A percentile compares a stretch with the other conserved stretches of the same genome.
phyloP scores from a whole-genome alignment of 169 alveolate species.

The Plasmodium inui region DNA sequence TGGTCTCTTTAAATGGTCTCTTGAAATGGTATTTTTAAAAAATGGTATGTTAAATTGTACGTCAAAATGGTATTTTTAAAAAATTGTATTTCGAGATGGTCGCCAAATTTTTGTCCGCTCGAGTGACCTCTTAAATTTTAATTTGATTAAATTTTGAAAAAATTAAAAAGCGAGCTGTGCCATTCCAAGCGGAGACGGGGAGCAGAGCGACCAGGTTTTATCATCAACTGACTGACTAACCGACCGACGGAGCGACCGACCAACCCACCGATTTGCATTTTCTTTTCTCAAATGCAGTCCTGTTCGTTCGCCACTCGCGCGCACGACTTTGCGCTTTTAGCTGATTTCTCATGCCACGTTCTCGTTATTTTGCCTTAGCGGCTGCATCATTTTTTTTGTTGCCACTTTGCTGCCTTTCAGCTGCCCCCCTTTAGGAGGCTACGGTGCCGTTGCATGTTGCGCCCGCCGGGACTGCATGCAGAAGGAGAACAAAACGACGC shows the following conservation, averaged over 20 bases:
- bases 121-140: no score
- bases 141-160: no score
- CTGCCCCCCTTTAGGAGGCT: background rate
- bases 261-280: background rate
- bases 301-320: background rate
- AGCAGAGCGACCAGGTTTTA: background rate
- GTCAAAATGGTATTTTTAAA: no score
- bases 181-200: background rate
- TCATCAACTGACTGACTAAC: background rate
- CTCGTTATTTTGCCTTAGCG: background rate
- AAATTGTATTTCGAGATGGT: no score
- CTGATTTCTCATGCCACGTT: background rate
- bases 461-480: background rate
- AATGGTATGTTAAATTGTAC: no score
- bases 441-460: background rate
- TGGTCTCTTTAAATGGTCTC: no score
- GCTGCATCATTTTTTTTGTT: background rate
- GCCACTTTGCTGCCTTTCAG: background rate
- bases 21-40: no score
- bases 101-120: no score
- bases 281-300: background rate
- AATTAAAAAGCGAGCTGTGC: no score
- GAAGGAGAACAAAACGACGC: no score
- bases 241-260: background rate
- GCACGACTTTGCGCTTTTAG: background rate